A percentile compares a stretch with the other conserved stretches of the same genome.
These are phyloP conservation scores for Fraxinus floribunda DNA, from an alignment of 305 asterid genomes.

Conservation along the genomic window DNA sequence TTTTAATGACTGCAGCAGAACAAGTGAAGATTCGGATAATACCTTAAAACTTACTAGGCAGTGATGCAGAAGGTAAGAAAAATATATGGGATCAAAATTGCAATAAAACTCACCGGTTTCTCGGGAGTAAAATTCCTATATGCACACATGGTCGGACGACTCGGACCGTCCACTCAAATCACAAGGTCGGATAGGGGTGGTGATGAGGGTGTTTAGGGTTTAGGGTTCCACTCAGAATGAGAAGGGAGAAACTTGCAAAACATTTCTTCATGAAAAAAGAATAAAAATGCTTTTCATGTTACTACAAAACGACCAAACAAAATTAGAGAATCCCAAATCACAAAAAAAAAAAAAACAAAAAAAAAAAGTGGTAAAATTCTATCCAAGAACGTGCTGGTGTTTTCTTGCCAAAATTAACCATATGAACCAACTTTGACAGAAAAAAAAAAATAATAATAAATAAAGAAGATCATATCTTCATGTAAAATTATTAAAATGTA, in stretches of 20 bases:
- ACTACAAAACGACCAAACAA: not conserved
- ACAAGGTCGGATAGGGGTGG: no score
- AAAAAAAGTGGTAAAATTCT: slow-evolving; percentile 31
- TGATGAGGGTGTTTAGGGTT: no score
- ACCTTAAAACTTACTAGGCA: not conserved
- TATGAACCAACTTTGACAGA: not conserved
- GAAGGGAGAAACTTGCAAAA: not conserved
- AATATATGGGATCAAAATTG: no score
- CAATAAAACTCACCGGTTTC: no score
- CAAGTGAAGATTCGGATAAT: not conserved
- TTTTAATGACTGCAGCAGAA: not conserved
- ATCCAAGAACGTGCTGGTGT: slow-evolving; percentile 52
- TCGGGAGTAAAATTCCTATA: no score
- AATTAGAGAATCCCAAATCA: not conserved
- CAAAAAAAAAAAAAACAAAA: not conserved
- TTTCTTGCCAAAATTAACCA: slow-evolving; percentile 45
- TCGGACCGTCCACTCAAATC: no score
- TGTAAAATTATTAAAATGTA: slow-evolving; percentile 10
- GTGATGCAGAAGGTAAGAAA: no score
- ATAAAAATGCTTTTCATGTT: not conserved
- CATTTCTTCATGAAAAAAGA: not conserved
- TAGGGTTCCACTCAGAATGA: no score
- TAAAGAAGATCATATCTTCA: not conserved
- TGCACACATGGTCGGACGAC: no score
- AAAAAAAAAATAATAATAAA: not conserved